A percentile compares a stretch with the other conserved stretches of the same genome.
Conservation (phyloP, 495 filamentous ascomycete genomes). For the Xylaria sp. region DNA sequence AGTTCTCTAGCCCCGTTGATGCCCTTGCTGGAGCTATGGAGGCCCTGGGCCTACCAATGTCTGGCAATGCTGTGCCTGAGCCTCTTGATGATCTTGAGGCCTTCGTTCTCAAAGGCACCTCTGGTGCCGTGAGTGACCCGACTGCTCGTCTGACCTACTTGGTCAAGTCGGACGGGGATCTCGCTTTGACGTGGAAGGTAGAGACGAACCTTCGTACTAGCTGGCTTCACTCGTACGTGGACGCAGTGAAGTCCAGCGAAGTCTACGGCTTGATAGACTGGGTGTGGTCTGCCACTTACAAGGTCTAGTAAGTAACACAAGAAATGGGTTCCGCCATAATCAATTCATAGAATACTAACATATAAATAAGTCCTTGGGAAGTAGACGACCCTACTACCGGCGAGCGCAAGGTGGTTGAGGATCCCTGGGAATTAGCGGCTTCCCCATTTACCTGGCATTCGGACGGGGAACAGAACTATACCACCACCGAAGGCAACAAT, state of each 20-base stretch:
- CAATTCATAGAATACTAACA: constrained; percentile 16
- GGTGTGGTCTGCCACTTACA: constrained; percentile 47
- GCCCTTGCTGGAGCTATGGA: constrained; percentile 35
- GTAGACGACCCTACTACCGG: constrained; percentile 47
- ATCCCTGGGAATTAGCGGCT: constrained; percentile 39
- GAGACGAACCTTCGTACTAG: constrained; percentile 47
- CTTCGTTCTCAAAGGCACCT: constrained; percentile 35
- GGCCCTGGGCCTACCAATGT: constrained; percentile 33
- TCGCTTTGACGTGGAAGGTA: constrained; percentile 49
- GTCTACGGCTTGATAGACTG: constrained; percentile 46
- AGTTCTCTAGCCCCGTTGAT: constrained; percentile 26
- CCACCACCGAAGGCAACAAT: constrained; percentile 37
- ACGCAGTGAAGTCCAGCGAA: constrained; percentile 38
- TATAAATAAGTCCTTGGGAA: constrained; percentile 39
- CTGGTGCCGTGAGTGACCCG: constrained; percentile 40
- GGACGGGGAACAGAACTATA: constrained; percentile 24
- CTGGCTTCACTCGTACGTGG: constrained; percentile 50
- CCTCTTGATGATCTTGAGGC: constrained; percentile 27
- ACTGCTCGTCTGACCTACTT: constrained; percentile 46
- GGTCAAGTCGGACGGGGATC: constrained; percentile 36
- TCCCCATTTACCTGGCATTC: constrained; percentile 46
- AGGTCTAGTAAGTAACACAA: constrained; percentile 40
- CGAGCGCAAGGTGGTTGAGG: constrained; percentile 33
- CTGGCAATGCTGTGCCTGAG: constrained; percentile 31
- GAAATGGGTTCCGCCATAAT: constrained; percentile 25